Evolutionary conservation across 23 red algal genomes (phyloP), one percentile per base, ranked within the genome.

Genomic region (Gracilaria caudata): DNA sequence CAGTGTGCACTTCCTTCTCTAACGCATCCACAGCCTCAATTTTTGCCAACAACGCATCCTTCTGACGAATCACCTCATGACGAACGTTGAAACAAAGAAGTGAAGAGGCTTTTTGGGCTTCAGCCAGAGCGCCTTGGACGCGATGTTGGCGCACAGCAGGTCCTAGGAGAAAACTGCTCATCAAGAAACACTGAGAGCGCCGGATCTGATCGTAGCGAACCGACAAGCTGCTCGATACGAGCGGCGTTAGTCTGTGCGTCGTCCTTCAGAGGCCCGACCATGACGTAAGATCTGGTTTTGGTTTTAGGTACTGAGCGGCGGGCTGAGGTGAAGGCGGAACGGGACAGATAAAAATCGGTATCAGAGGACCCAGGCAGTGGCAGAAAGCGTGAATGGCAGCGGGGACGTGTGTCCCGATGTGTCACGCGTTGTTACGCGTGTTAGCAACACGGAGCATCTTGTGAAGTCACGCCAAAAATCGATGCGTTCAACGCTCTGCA

Each of bases 41-140:
- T 49, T 95, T 86, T 13, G 82, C 86, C 30, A 95, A 80, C 8
- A 95, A 74, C 7, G 93, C 93, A 54, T 95, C 93, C 68, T 95
- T 87, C 3, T 79, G 80, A 49, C 84, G 86, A 44, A 95, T 77
- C 20, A 95, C 93, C 39, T 95, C 86, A 21, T 89, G 85, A 36
- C 93, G 86, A 13, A 95, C 93, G 51, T 58, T 80, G 29, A 78
- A 79, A 38, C 79, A 66, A 34, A 95, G 74, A 73, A 80, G 86
- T 19, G 82, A 49, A 30, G 85, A 88, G 24, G 93, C 93, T 63
- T 58, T 37, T 34, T 87, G 85, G 19, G 93, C 81, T 11, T 82
- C 92, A 7, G 70, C 70, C 2, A 94, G 92, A 13, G 92, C 77
- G 26, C 79, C 54, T 28, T 68, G 64, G 29, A 94, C 77, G 23